Percentiles rank a stretch among this genome's conserved stretches.
Evolutionary conservation across 495 filamentous ascomycete species (phyloP).

Genomic region (Hypoxylon crocopeplum): DNA sequence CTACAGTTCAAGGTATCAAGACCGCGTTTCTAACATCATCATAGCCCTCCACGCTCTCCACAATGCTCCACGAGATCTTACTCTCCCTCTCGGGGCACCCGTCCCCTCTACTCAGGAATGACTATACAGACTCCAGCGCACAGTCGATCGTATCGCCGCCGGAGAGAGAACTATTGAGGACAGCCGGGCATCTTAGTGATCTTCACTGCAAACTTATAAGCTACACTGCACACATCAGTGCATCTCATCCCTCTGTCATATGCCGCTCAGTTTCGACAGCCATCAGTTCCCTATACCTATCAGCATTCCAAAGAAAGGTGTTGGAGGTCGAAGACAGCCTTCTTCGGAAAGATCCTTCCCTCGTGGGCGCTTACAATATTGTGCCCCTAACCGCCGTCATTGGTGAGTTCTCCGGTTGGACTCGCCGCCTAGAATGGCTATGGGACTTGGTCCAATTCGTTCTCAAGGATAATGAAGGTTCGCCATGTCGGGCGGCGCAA

Average conservation of each 20-base stretch:
- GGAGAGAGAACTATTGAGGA: constrained; percentile 80
- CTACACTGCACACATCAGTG: constrained; percentile 67
- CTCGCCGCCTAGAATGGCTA: constrained; percentile 83
- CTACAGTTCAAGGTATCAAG: background rate
- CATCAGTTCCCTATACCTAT: constrained; percentile 75
- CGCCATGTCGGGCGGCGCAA: constrained; percentile 51
- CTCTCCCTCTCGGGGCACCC: constrained; percentile 93
- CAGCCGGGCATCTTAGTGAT: constrained; percentile 75
- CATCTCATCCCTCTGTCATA: constrained; percentile 75
- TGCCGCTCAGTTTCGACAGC: constrained; percentile 88
- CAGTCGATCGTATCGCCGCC: constrained; percentile 68
- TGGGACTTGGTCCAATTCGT: constrained; percentile 74
- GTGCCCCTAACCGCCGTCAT: constrained; percentile 88
- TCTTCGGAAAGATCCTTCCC: constrained; percentile 68
- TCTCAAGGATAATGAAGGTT: constrained; percentile 50
- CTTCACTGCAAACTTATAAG: constrained; percentile 74
- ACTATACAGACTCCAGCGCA: constrained; percentile 45
- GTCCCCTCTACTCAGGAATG: constrained; percentile 76
- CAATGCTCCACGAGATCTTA: constrained; percentile 97
- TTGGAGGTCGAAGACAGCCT: constrained; percentile 82
- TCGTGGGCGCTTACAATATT: constrained; percentile 89
- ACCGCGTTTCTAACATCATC: constrained; percentile 11
- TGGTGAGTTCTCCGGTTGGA: constrained; percentile 84
- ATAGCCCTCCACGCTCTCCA: constrained; percentile 32
- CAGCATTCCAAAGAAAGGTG: constrained; percentile 80